Evolutionary conservation across 805 yeast genomes (phyloP).

Genomic region (Suhomyces prunicola): DNA sequence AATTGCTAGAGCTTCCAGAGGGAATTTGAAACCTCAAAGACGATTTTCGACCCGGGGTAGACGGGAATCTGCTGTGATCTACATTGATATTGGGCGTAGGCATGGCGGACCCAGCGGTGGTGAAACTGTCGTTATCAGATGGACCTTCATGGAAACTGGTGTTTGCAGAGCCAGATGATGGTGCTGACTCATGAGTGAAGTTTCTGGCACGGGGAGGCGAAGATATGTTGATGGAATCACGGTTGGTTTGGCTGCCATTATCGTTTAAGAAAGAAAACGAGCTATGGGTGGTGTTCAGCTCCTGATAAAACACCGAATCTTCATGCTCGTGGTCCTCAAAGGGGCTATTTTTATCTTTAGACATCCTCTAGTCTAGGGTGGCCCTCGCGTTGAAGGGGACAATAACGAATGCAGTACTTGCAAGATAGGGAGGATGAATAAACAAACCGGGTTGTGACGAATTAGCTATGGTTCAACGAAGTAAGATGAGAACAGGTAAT

Average conservation of each 20-base stretch:
- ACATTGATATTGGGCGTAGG: conserved; percentile 26
- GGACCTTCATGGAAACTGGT: neutral
- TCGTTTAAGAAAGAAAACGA: conserved; percentile 3
- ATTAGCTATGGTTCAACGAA: neutral
- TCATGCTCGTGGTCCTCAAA: neutral
- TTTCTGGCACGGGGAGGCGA: neutral
- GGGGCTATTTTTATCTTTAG: neutral
- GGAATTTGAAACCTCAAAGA: conserved; percentile 33
- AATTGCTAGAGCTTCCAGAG: neutral
- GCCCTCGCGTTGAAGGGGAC: neutral
- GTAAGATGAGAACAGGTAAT: neutral
- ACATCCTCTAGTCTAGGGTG: neutral
- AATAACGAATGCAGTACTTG: too few species aligned
- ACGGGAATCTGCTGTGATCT: conserved; percentile 9
- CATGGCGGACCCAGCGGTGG: conserved; percentile 10
- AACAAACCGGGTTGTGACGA: neutral
- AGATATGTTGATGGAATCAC: neutral
- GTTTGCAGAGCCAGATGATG: neutral
- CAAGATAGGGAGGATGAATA: too few species aligned
- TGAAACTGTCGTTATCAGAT: neutral
- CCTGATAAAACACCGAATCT: neutral
- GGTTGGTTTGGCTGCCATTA: neutral
- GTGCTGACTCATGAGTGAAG: neutral
- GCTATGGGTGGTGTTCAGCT: conserved; percentile 1
- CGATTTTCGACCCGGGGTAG: conserved; percentile 16